phyloP scores from a whole-genome alignment of 1,284 basidiomycete genomes.

The Malassezia furfur region DNA sequence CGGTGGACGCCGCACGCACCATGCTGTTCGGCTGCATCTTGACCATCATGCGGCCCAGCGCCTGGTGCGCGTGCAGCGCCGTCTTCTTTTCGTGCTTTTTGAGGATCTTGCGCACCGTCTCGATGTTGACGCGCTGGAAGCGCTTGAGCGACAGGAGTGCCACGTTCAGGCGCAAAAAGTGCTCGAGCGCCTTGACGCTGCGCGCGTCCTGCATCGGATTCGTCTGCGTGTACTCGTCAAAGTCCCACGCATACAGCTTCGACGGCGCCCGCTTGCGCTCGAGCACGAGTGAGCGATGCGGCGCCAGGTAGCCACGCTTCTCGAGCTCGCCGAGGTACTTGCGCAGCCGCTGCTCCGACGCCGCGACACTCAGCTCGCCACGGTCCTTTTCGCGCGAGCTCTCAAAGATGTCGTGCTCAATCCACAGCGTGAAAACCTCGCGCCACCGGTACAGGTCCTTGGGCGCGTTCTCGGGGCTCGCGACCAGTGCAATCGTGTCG shows the following conservation, averaged over 20 bases:
- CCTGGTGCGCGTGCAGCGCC: conserved; percentile 28
- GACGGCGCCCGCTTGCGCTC: neutral
- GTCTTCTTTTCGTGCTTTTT: conserved; percentile 92
- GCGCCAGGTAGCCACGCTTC: conserved; percentile 44
- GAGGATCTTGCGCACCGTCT: conserved; percentile 61
- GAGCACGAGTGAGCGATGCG: neutral
- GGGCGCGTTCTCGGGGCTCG: conserved; percentile 46
- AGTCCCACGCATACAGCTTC: conserved; percentile 29
- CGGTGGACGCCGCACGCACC: conserved; percentile 5
- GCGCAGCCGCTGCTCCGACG: conserved; percentile 64
- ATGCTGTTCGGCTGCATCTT: neutral
- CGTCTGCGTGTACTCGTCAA: conserved; percentile 21
- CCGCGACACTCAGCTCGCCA: conserved; percentile 65
- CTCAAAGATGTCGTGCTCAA: conserved; percentile 81
- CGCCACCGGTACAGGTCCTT: conserved; percentile 84
- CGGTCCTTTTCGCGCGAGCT: conserved; percentile 61
- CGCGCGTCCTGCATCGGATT: conserved; percentile 28
- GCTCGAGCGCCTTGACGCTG: conserved; percentile 53
- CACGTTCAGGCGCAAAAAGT: conserved; percentile 70
- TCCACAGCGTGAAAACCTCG: conserved; percentile 77
- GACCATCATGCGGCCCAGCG: neutral
- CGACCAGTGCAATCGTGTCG: conserved; percentile 51
- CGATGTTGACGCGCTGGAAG: conserved; percentile 68
- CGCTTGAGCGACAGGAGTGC: conserved; percentile 77
- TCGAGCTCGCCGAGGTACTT: conserved; percentile 64